A percentile compares a stretch with the other conserved stretches of the same genome.
Evolutionary conservation across 768 basidiomycete species (phyloP).

Genomic region (Russula dissimulans): DNA sequence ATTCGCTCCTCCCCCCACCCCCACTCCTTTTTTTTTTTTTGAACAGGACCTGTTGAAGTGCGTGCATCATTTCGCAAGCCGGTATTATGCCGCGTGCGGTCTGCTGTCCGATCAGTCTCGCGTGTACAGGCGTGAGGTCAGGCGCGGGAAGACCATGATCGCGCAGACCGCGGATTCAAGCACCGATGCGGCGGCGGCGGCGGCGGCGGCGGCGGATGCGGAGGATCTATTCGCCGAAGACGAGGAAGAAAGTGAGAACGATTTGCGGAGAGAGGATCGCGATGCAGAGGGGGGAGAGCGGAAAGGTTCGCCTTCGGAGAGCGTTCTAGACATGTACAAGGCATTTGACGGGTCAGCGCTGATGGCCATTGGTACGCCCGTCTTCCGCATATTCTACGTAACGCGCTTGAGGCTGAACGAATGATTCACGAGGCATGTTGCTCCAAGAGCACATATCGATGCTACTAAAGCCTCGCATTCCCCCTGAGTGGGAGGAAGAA

Average conservation of each 20-base stretch:
- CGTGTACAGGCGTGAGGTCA: slow-evolving; percentile 39
- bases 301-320: slow-evolving; percentile 13
- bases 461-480: slow-evolving; percentile 32
- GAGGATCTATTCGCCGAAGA: slow-evolving; percentile 16
- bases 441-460: slow-evolving; percentile 55
- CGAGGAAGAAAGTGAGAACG: neutral
- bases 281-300: slow-evolving; percentile 16
- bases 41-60: slow-evolving; percentile 41
- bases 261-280: slow-evolving; percentile 14
- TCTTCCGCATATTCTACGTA: neutral
- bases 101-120: slow-evolving; percentile 46
- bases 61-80: slow-evolving; percentile 42
- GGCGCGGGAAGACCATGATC: slow-evolving; percentile 22
- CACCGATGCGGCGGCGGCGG: slow-evolving; percentile 2
- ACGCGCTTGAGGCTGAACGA: neutral
- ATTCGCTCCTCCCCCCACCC: too few species aligned
- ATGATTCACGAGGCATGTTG: slow-evolving; percentile 43
- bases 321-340: slow-evolving; percentile 59
- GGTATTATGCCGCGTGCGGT: slow-evolving; percentile 53
- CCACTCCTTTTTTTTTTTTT: neutral
- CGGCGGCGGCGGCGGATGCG: slow-evolving; percentile 8
- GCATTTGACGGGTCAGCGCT: slow-evolving; percentile 65
- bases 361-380: slow-evolving; percentile 52
- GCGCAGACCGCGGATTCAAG: slow-evolving; percentile 3
- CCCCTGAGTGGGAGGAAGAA: slow-evolving; percentile 40